Evolutionary conservation across 1,284 basidiomycete species (phyloP).

Genomic region (Wallemia mellicola): DNA sequence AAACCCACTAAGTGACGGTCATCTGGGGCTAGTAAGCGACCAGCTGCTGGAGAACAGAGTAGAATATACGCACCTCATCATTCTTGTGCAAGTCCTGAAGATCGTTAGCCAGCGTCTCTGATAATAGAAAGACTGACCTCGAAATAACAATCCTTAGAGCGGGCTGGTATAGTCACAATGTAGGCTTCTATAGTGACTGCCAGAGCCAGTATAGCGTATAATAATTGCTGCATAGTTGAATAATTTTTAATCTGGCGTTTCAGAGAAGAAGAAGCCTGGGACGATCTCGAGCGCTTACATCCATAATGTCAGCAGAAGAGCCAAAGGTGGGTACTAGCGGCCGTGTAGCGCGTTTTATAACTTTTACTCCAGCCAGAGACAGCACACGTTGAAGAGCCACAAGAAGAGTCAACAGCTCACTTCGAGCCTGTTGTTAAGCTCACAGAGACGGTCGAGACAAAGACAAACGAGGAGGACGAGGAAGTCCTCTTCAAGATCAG

Average conservation of each 20-base stretch:
- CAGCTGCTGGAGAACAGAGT: not conserved
- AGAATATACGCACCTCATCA: conserved; percentile 37
- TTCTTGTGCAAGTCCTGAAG: conserved; percentile 47
- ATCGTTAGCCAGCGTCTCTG: not conserved
- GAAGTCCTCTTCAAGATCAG: conserved; percentile 88
- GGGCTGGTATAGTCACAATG: conserved; percentile 30
- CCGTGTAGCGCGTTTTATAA: not conserved
- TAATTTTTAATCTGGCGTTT: not conserved
- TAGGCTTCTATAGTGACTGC: conserved; percentile 11
- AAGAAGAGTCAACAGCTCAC: conserved; percentile 63
- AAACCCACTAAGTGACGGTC: conserved; percentile 97
- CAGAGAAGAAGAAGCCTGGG: no score
- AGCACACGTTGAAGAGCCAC: conserved; percentile 17
- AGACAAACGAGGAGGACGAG: conserved; percentile 90
- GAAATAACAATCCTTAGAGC: conserved; percentile 85
- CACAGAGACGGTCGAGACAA: conserved; percentile 79
- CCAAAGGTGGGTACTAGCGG: not conserved
- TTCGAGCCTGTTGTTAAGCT: conserved; percentile 94
- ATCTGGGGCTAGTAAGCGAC: conserved; percentile 28
- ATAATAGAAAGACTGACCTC: conserved; percentile 19
- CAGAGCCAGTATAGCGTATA: not conserved
- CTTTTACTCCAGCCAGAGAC: not conserved
- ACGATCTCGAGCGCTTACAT: not conserved
- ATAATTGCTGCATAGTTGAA: not conserved
- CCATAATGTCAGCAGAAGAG: conserved; percentile 1